Evolutionary conservation across 2,329 filamentous ascomycete species (phyloP), one percentile per base, ranked within the genome.

Genomic region (Aspergillus neotritici): DNA sequence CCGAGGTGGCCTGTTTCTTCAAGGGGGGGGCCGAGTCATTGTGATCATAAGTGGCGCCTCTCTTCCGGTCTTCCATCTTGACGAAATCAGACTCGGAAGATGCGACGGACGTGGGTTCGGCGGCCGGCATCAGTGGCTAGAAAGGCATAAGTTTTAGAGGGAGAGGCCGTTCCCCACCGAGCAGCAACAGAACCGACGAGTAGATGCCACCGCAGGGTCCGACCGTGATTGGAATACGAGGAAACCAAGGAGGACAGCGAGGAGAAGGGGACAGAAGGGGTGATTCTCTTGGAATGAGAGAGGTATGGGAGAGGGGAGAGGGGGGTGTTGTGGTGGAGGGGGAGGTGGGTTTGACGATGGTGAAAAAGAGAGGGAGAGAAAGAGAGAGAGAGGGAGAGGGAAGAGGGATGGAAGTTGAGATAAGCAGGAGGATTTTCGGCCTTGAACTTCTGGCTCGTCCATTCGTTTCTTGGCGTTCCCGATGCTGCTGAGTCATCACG

Each of bases 31-130:
- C 86, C 62, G 87, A 75, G 57, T 96, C 88, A 67, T 93, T 87
- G 61, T 80, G 74, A 64, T 84, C 86, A 70, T 80, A 78, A 58
- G 85, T 79, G 64, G 89, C 87, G 64, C 89, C 86, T 80, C 93
- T 83, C 80, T 98, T 98, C 80, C 93, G 88, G 77, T 97, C 93
- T 79, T 98, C 93, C 91, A 97, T 98, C 80, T 93, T 95, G 58
- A 82, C 76, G 73, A 87, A 78, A 78, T 83, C 83, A 68, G 78
- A 70, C 74, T 87, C 84, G 76, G 86, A 81, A 79, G 82, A 80
- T 77, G 83, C 78, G 70, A 83, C 77, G 71, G 82, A 79, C 67
- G 78, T 77, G 58, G 80, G 78, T 73, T 86, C 84, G 74, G 86
- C 82, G 79, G 86, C 80, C 84, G 83, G 83, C 87, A 94, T 94